Evolutionary conservation across 169 alveolate species (phyloP), one percentile per base, ranked within the genome.

Genomic region (Plasmodium billcollinsi): DNA sequence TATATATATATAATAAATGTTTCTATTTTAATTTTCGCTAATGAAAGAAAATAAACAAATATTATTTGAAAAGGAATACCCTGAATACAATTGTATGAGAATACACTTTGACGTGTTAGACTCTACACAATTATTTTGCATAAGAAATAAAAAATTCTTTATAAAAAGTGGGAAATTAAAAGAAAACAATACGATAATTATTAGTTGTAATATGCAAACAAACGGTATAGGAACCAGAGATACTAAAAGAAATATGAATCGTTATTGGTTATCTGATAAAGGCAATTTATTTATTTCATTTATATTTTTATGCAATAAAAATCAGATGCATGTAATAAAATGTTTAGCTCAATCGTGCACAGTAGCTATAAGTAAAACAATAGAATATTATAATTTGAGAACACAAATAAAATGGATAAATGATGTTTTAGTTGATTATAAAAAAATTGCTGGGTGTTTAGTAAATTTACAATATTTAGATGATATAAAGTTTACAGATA

Each of bases 251-350:
- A 50, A 26, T 11, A 21, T 11, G 5, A 15, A 47, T 62, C 20
- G 54, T 21, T 29, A 59, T 21, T 73, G 86, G 76, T 20, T 71
- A 50, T 71, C 88, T 45, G 88, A 50, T 43, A 71, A 18, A 47
- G 92, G 83, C 3, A 85, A 85, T 21, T 56, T 85, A 47, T 85
- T 71, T 61, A 47, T 59, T 14, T 45, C 92, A 43, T 85, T 85
- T 85, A 61, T 62, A 45, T 71, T 85, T 61, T 59, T 71, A 73
- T 85, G 88, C 88, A 47, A 70, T 7, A 63, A 85, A 71, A 71
- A 59, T 43, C 15, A 59, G 52, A 29, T 52, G 12, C 26, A 71
- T 20, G 61, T 3, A 50, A 26, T 52, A 9, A 49, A 45, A 0
- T 61, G 29, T 54, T 70, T 85, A 72, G 12, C 75, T 2, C 88